Evolutionary conservation across 805 yeast genomes (phyloP).

Genomic region (Priceomyces melissophilus): DNA sequence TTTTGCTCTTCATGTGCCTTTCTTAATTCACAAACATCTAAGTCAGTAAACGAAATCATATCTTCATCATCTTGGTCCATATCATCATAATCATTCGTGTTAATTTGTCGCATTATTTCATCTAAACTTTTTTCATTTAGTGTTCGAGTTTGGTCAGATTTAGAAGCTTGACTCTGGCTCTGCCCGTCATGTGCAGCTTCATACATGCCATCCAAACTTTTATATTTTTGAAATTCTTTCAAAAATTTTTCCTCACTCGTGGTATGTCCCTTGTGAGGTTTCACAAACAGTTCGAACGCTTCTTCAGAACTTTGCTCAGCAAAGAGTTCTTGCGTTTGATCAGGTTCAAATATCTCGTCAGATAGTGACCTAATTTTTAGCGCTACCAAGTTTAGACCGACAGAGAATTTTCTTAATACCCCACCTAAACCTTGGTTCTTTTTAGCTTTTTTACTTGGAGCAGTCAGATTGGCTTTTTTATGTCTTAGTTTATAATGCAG

Average conservation of each 20-base stretch:
- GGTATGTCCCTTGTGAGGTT: slow-evolving; percentile 17
- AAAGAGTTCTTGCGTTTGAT: slow-evolving; percentile 52
- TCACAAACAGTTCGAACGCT: slow-evolving; percentile 19
- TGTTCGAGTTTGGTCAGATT: slow-evolving; percentile 5
- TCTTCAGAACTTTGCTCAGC: slow-evolving; percentile 35
- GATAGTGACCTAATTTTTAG: slow-evolving; percentile 39
- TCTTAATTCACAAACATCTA: slow-evolving; percentile 26
- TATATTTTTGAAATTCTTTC: slow-evolving; percentile 27
- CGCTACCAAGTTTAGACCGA: slow-evolving; percentile 34
- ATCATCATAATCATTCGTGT: slow-evolving; percentile 13
- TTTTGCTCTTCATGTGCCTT: slow-evolving; percentile 23
- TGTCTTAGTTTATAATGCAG: too few species aligned
- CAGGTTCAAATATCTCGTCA: slow-evolving; percentile 47
- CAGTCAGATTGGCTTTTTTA: too few species aligned
- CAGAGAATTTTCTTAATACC: slow-evolving; percentile 36
- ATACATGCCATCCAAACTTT: slow-evolving; percentile 31
- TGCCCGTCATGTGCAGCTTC: slow-evolving; percentile 16
- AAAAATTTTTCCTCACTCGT: slow-evolving; percentile 31
- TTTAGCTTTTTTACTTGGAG: slow-evolving; percentile 1
- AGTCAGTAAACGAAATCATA: slow-evolving; percentile 17
- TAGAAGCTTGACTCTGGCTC: slow-evolving; percentile 9
- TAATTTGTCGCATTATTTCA: slow-evolving; percentile 21
- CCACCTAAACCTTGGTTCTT: slow-evolving; percentile 15
- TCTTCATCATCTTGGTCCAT: slow-evolving; percentile 10
- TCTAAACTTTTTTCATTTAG: slow-evolving; percentile 9